These are phyloP conservation scores for Rosa chinensis DNA, from an alignment of 306 rosid genomes.

Conservation along the genomic window DNA sequence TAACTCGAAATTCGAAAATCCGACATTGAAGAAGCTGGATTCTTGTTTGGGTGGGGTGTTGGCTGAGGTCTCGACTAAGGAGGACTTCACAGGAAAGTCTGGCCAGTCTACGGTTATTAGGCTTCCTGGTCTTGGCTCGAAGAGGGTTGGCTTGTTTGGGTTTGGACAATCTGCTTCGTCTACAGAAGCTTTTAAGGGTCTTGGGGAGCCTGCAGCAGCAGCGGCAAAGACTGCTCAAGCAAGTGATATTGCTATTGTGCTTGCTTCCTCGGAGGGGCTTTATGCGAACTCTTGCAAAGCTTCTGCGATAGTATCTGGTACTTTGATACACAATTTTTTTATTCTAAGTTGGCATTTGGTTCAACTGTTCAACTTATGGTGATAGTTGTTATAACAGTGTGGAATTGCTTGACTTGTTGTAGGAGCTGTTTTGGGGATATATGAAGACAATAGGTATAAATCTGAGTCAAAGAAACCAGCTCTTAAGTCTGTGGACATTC, in stretches of 20 bases:
- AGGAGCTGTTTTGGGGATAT: conserved; percentile 80
- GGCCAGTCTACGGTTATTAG: too few relatives aligned
- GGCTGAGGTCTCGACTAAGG: too few relatives aligned
- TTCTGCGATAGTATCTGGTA: conserved; percentile 43
- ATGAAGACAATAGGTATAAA: conserved; percentile 83
- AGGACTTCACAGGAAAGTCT: too few relatives aligned
- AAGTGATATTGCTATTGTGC: conserved; percentile 63
- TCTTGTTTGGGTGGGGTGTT: too few relatives aligned
- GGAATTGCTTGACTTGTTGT: conserved; percentile 29
- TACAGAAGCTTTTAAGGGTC: conserved; percentile 35
- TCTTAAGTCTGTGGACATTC: conserved; percentile 9
- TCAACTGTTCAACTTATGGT: neutral
- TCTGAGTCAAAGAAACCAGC: conserved; percentile 76
- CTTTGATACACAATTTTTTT: neutral
- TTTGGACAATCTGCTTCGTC: too few relatives aligned
- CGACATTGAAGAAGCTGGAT: too few relatives aligned
- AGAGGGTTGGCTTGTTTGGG: too few relatives aligned
- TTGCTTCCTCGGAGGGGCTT: conserved; percentile 71
- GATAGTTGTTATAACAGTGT: conserved; percentile 20
- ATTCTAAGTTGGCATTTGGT: conserved; percentile 10
- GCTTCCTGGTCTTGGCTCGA: too few relatives aligned
- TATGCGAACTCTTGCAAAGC: conserved; percentile 58
- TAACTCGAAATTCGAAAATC: too few relatives aligned
- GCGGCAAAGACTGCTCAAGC: conserved; percentile 84
- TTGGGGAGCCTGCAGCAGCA: conserved; percentile 85